phyloP scores from a whole-genome alignment of 495 filamentous ascomycete species.

The Pseudomonodictys pantanalensis region DNA sequence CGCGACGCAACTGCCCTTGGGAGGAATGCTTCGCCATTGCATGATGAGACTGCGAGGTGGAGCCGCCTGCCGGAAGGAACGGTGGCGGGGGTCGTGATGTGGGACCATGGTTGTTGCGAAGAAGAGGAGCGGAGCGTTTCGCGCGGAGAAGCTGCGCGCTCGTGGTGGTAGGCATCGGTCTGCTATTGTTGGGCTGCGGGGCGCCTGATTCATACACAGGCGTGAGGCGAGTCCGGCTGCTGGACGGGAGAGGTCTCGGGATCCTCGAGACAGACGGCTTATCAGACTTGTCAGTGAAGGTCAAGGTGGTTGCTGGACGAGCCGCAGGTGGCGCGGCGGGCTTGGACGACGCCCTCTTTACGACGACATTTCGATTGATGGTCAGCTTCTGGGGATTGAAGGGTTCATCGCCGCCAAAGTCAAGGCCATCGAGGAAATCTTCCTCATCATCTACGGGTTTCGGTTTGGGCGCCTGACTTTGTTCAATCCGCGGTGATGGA shows the following conservation, averaged over 20 bases:
- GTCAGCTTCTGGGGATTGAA: constrained; percentile 77
- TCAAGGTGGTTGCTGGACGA: constrained; percentile 74
- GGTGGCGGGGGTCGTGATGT: constrained; percentile 56
- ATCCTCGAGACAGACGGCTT: constrained; percentile 54
- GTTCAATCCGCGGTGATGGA: background rate
- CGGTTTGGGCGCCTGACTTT: constrained; percentile 34
- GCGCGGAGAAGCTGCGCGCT: constrained; percentile 71
- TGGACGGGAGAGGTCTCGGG: constrained; percentile 56
- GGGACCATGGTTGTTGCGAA: constrained; percentile 52
- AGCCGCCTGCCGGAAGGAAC: constrained; percentile 77
- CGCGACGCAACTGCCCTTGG: constrained; percentile 68
- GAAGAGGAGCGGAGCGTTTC: constrained; percentile 84
- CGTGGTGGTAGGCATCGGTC: constrained; percentile 67
- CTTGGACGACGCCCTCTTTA: constrained; percentile 65
- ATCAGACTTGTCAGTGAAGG: constrained; percentile 79
- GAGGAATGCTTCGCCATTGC: constrained; percentile 63
- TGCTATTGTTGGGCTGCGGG: constrained; percentile 65
- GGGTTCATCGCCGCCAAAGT: constrained; percentile 77
- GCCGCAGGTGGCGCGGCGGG: constrained; percentile 50
- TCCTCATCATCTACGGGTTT: constrained; percentile 56
- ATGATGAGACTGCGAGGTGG: constrained; percentile 75
- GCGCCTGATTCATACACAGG: constrained; percentile 90
- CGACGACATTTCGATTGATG: constrained; percentile 90
- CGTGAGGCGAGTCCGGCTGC: constrained; percentile 74
- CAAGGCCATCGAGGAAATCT: constrained; percentile 83